Base-by-base conservation (phyloP, 2,329 filamentous ascomycete species). In the Meredithiella fracta region DNA sequence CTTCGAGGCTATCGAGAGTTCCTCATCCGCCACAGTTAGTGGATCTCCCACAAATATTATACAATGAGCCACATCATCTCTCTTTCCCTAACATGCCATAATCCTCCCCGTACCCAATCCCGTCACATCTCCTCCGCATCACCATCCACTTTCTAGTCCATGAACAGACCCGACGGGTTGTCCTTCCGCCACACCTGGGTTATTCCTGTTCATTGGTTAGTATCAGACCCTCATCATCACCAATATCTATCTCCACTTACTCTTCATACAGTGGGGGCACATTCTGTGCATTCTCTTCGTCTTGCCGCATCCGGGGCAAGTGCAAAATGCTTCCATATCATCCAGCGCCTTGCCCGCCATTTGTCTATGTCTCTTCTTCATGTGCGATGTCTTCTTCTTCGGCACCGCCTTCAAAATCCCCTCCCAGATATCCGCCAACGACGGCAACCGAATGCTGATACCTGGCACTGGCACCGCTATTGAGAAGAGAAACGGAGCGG, bases 321-420 rank as follows among this genome's bases (percentile, higher is more conserved):
- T 86, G 72, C 89, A 94, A 62, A 98, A 71, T 55, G 80, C 79
- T 60, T 85, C 92, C 58, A 94, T 82, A 67, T 98, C 92, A 72
- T 95, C 86, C 63, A 98, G 70, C 47, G 83, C 91, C 72, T 98
- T 98, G 65, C 92, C 92, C 23, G 90, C 91, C 83, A 97, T 85
- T 66, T 94, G 89, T 64, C 94, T 81, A 66, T 89, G 83, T 63
- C 92, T 79, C 76, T 89, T 95, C 74, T 92, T 95, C 74, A 87
- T 87, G 69, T 98, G 88, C 44, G 91, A 96, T 34, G 89, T 94
- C 79, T 97, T 98, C 74, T 95, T 97, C 78, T 98, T 98, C 3
- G 92, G 92, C 15, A 97, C 92, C 1, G 92, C 92, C 62, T 83
- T 83, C 62, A 98, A 75, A 49, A 98, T 79, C 4, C 86, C 89